Base-by-base conservation (phyloP, 805 yeast species). In the Spathaspora sp. region DNA sequence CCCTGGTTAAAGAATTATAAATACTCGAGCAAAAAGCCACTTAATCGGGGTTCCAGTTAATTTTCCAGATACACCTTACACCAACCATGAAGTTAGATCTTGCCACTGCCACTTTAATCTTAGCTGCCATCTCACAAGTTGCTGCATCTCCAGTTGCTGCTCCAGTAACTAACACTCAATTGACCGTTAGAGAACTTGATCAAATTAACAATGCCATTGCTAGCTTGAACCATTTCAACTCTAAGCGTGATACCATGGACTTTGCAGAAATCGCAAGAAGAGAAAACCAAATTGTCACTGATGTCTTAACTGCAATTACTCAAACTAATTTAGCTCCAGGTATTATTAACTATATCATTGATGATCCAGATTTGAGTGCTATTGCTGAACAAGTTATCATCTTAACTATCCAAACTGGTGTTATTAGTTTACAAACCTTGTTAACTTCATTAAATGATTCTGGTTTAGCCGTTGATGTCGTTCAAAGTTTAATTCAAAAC, bases 261-360 rank as follows among this genome's bases (percentile, higher is more conserved):
- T 42, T 54, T n/a, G 61, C 56, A 31, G 72, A 70, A 51, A 54
- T 71, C 11, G 60, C 61, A 17, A 61, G 63, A 42, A 73, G 78
- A 69, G 77, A 70, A 51, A 61, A 61, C 51, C 66, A 68, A 47
- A 72, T 70, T 56, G 75, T 73, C 38, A 73, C 78, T 39, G 70
- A 70, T 53, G 63, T 73, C 42, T 69, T 73, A 59, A 60, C 64
- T 23, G 68, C 69, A 42, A 66, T 73, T 49, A 66, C 69, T 55
- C 57, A 64, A 49, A 70, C 77, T 10, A 57, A 65, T 49, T 63
- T 72, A 42, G 75, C 76, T 17, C 72, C 76, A 38, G 54, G 54
- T 44, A 66, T 73, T 54, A 63, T 73, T 49, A 56, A 60, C 44
- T 69, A 64, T 47, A 56, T 73, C 53, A 63, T 70, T 47, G 61